Base-by-base conservation (phyloP, 2,329 filamentous ascomycete genomes). In the Colletotrichum kahawae region DNA sequence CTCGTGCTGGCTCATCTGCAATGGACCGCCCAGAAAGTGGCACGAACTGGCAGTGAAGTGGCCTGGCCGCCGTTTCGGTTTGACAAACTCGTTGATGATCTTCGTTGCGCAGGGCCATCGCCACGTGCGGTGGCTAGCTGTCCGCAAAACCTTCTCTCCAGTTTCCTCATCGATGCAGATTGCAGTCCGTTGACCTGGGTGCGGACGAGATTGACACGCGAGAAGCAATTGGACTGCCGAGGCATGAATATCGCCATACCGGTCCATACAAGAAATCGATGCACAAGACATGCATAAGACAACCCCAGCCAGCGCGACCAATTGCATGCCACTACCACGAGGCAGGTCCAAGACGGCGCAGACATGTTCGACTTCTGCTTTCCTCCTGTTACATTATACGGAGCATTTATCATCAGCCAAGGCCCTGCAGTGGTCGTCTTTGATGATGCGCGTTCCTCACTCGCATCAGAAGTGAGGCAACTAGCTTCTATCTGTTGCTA, bases 31-130 rank as follows among this genome's bases (percentile, higher is more conserved):
- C 33, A 51, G 29, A 24, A 64, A 48, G 54, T 65, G 59, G 51
- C n/a, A 59, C 59, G 67, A 51, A 65, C 38, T 33, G 31, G 70
- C 36, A 69, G 33, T 38, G 13, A 27, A 38, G 36, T 43, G 70
- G 59, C 9, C n/a, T 51, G 29, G 70, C 59, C 8, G 16, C 38
- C 43, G 71, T 74, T 63, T 74, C 71, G 72, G 48, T 33, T 72
- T 75, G 72, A 75, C 43, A 27, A 67, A 48, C 24, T 18, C 5
- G 8, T 43, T 51, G 43, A 14, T 31, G 63, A 75, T 72, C 63
- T 29, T 29, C 72, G 56, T 16, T 16, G 38, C 51, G 69, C 38
- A 71, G 38, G 56, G 36, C 27, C 36, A n/a, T 16, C 6, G 34
- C 72, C 72, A 75, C 63, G 72, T 72, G 68, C 68, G 38, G 24